Conservation (phyloP, 805 yeast genomes). For the Candida tallmaniae region DNA sequence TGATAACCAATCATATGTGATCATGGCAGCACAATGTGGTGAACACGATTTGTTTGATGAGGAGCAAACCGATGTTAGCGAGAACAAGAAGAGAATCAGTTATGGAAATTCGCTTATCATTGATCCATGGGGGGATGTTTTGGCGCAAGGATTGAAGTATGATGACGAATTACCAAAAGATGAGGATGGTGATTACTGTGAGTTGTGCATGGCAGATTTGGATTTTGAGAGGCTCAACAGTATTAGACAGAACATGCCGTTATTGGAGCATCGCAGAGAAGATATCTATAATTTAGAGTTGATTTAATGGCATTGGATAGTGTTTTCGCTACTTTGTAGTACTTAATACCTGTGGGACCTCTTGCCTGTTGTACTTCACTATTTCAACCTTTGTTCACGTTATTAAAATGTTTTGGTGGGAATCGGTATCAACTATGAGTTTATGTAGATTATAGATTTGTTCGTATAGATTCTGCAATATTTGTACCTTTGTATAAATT, state of each 20-base stretch:
- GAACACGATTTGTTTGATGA: constrained; percentile 53
- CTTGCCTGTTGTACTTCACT: too few relatives aligned
- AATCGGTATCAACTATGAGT: too few relatives aligned
- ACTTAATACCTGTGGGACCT: too few relatives aligned
- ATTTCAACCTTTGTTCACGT: too few relatives aligned
- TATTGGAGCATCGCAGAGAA: constrained; percentile 63
- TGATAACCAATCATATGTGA: constrained; percentile 80
- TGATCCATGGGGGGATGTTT: constrained; percentile 87
- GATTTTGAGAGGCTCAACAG: constrained; percentile 46
- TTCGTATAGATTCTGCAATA: too few relatives aligned
- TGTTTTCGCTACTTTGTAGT: too few relatives aligned
- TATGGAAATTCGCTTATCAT: constrained; percentile 84
- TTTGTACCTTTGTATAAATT: too few relatives aligned
- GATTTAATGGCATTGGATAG: too few relatives aligned
- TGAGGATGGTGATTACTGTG: constrained; percentile 34
- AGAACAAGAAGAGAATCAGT: constrained; percentile 50
- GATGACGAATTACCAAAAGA: constrained; percentile 18
- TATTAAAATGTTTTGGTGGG: too few relatives aligned
- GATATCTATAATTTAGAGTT: constrained; percentile 3
- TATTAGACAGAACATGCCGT: constrained; percentile 69
- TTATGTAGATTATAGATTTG: too few relatives aligned
- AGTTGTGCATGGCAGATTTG: constrained; percentile 58
- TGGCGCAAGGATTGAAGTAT: constrained; percentile 46
- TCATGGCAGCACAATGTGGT: constrained; percentile 89
- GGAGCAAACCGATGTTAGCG: constrained; percentile 20